Conservation (phyloP, 371 early-diverging fungal species). For the Mucor piriformis region DNA sequence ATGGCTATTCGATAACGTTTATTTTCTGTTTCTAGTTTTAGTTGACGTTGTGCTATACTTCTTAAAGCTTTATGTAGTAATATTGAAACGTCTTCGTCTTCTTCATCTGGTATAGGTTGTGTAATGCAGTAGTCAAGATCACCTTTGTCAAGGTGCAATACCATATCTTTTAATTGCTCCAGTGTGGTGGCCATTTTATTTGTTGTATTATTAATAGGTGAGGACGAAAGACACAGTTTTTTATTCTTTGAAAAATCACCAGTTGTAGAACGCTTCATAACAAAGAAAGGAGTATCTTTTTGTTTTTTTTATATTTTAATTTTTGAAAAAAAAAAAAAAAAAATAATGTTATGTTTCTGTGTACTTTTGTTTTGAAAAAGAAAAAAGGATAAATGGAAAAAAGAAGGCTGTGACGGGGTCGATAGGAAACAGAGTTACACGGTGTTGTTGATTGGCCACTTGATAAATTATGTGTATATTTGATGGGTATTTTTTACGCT, state of each 20-base stretch:
- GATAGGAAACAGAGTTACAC: too few relatives aligned
- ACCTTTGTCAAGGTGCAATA: slow-evolving; percentile 35
- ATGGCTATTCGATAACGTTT: slow-evolving; percentile 40
- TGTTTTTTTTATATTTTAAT: background rate
- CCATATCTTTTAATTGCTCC: slow-evolving; percentile 32
- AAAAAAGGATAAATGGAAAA: background rate
- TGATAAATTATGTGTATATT: too few relatives aligned
- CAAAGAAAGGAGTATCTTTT: slow-evolving; percentile 4
- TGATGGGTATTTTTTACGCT: too few relatives aligned
- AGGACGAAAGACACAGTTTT: slow-evolving; percentile 29
- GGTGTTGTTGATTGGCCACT: too few relatives aligned
- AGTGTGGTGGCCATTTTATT: slow-evolving; percentile 19
- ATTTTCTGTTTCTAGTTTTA: slow-evolving; percentile 46
- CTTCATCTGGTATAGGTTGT: background rate
- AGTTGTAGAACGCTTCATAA: slow-evolving; percentile 47
- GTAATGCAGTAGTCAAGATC: slow-evolving; percentile 27
- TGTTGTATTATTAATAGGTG: slow-evolving; percentile 13
- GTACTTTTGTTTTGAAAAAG: too few relatives aligned
- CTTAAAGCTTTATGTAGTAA: slow-evolving; percentile 36
- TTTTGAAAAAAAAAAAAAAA: background rate
- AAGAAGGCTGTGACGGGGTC: background rate
- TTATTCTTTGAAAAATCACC: slow-evolving; percentile 30
- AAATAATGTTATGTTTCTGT: background rate
- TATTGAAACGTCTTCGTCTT: slow-evolving; percentile 16
- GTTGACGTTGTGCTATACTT: slow-evolving; percentile 42